Base-by-base conservation (phyloP, 495 filamentous ascomycete genomes). In the Aspergillus haitiensis region DNA sequence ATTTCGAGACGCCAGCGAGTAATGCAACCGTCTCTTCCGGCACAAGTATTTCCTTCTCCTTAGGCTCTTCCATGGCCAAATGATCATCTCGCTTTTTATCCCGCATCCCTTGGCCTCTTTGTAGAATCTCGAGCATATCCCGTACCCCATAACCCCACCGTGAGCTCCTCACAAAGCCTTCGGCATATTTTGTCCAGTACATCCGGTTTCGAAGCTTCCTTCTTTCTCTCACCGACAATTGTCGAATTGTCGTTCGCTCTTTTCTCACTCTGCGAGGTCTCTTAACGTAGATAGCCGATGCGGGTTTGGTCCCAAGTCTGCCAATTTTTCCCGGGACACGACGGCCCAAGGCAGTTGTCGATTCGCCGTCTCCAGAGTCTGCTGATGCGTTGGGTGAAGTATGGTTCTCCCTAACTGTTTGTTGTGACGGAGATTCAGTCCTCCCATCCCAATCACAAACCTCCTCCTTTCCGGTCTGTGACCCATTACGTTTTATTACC, bases 11-110 rank as follows among this genome's bases (percentile, higher is more conserved):
- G 4, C 77, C 77, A 18, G 67, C 61, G 32, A 80, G 54, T 16
- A 69, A 18, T 1, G 67, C 77, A 21, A 80, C 58, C 0, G 70
- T 77, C 52, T 77, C 77, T 45, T 80, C 77, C 9, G 72, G 69
- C 3, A 78, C 15, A 32, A 67, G 49, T n/a, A 78, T 42, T 49
- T 74, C 71, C 59, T 68, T 74, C 18, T 67, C 63, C 32, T 62
- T 67, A 11, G 49, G 6, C 15, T 47, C 44, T 18, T 27, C 55
- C 62, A 49, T 34, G 10, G 10, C n/a, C 2, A n/a, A 4, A 9
- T 44, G 40, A 42, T 42, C 12, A 15, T 42, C 36, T 16, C n/a
- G 15, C 51, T 48, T 66, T 6, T 18, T 37, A 42, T 21, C 44
- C 15, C 15, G 15, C 44, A 21, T 6, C 50, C 32, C 33, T 55